These are phyloP conservation scores for Chaetothyriales sp. DNA, from an alignment of 2,329 filamentous ascomycete genomes.

Conservation along the genomic window DNA sequence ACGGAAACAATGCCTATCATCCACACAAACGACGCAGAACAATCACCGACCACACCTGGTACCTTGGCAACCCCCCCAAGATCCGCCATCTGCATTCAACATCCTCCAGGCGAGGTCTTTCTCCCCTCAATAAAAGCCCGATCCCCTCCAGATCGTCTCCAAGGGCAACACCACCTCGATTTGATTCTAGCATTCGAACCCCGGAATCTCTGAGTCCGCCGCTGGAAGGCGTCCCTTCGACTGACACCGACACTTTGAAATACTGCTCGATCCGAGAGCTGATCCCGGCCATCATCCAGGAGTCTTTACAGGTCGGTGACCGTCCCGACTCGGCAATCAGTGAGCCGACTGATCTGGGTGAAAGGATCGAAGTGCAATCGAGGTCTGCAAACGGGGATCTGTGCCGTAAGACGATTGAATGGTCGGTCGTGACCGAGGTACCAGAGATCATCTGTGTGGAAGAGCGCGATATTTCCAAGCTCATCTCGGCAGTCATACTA, in stretches of 20 bases:
- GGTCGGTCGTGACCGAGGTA: constrained; percentile 33
- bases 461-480: constrained; percentile 47
- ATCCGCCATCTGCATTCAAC: constrained; percentile 22
- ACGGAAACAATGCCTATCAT: constrained; percentile 29
- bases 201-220: constrained; percentile 8
- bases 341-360: constrained; percentile 29
- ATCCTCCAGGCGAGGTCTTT: constrained; percentile 25
- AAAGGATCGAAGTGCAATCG: constrained; percentile 31
- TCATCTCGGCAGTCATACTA: constrained; percentile 47
- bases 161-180: constrained; percentile 20
- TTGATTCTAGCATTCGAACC: constrained; percentile 5
- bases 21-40: constrained; percentile 30
- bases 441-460: constrained; percentile 38
- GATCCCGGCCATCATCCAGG: constrained; percentile 32
- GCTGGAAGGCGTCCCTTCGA: background rate
- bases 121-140: constrained; percentile 12
- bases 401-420: constrained; percentile 31
- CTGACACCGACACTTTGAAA: constrained; percentile 19
- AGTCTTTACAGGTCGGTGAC: constrained; percentile 33
- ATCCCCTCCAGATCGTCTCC: constrained; percentile 19
- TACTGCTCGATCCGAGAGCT: constrained; percentile 32
- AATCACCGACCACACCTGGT: constrained; percentile 26
- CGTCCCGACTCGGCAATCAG: constrained; percentile 33
- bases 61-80: constrained; percentile 22
- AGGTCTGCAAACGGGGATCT: constrained; percentile 30